A percentile compares a stretch with the other conserved stretches of the same genome.
Conservation (phyloP, 768 basidiomycete genomes). For the Serendipita indica region DNA sequence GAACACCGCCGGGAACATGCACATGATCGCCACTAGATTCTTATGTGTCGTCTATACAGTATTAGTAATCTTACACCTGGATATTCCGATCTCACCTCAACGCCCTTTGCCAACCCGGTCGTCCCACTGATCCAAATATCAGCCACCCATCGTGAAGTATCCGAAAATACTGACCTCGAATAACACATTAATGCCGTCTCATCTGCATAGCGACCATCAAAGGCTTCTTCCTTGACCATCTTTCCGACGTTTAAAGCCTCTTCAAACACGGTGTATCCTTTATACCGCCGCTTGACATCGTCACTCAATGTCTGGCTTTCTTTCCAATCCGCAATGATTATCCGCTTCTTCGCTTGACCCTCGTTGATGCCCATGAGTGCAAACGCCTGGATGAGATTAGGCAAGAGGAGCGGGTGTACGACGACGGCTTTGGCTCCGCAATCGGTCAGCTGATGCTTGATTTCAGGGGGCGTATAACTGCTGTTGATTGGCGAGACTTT, state of each 20-base stretch:
- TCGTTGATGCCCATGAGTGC: conserved; percentile 32
- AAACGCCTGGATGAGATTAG: conserved; percentile 43
- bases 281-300: conserved; percentile 19
- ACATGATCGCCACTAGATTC: conserved; percentile 48
- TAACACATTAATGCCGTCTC: conserved; percentile 58
- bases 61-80: background rate
- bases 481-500: conserved; percentile 60
- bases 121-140: no score
- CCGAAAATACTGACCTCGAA: no score
- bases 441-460: conserved; percentile 56
- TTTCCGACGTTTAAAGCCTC: conserved; percentile 38
- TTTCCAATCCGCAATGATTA: conserved; percentile 36
- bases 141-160: no score
- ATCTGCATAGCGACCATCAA: conserved; percentile 35
- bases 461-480: conserved; percentile 50
- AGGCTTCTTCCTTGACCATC: conserved; percentile 38
- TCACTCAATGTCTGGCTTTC: conserved; percentile 25
- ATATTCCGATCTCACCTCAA: conserved; percentile 23
- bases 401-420: conserved; percentile 44
- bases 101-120: conserved; percentile 65
- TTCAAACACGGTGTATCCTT: conserved; percentile 29
- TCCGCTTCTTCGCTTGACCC: conserved; percentile 34
- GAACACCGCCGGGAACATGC: conserved; percentile 35
- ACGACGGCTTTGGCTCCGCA: conserved; percentile 50
- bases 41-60: conserved; percentile 24